A percentile compares a stretch with the other conserved stretches of the same genome.
Conservation (phyloP, 2,329 filamentous ascomycete species). For the Epicoccum nigrum region DNA sequence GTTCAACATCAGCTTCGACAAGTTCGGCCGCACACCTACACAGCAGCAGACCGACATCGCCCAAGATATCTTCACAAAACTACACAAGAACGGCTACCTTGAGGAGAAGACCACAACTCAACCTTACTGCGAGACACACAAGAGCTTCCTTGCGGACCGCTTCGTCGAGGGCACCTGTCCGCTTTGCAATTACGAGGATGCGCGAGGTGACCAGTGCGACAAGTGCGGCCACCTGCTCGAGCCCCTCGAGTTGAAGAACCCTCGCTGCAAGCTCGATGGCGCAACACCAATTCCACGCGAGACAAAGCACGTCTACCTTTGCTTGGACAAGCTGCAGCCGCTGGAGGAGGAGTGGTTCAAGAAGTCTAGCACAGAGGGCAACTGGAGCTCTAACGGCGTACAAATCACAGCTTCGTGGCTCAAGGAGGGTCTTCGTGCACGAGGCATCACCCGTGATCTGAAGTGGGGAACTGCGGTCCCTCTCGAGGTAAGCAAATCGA, state of each 20-base stretch:
- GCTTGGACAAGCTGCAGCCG: conserved; percentile 80
- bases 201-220: conserved; percentile 61
- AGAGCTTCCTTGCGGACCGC: conserved; percentile 56
- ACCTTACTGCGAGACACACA: conserved; percentile 81
- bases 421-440: conserved; percentile 80
- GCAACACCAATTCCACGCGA: conserved; percentile 77
- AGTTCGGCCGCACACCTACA: conserved; percentile 92
- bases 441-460: conserved; percentile 89
- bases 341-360: conserved; percentile 79
- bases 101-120: conserved; percentile 87
- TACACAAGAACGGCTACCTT: conserved; percentile 87
- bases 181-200: conserved; percentile 65
- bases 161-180: conserved; percentile 83
- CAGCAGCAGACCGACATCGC: conserved; percentile 88
- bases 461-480: conserved; percentile 80
- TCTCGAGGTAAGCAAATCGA: conserved; percentile 43
- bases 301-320: conserved; percentile 92
- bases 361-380: conserved; percentile 73
- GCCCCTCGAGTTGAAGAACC: conserved; percentile 58
- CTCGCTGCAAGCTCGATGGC: conserved; percentile 89
- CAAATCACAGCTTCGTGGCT: conserved; percentile 83
- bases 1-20: conserved; percentile 94
- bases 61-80: conserved; percentile 84
- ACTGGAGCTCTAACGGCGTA: conserved; percentile 76
- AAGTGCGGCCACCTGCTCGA: conserved; percentile 57